Percentiles rank a stretch among this genome's conserved stretches.
Conservation (phyloP, 179 eudicot genomes). For the Camellia oleifera region DNA sequence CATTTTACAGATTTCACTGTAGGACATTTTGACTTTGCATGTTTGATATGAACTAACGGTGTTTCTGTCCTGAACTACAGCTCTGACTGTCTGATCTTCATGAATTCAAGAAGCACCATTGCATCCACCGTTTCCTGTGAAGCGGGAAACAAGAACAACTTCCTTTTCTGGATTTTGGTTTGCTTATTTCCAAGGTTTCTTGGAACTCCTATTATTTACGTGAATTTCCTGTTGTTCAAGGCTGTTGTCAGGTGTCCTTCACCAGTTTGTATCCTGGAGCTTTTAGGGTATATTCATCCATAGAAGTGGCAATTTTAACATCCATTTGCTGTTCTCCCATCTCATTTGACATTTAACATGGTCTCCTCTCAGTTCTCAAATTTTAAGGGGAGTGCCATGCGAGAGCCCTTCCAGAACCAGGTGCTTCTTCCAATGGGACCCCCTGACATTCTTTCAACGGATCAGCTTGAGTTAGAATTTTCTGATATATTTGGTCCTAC, state of each 20-base stretch:
- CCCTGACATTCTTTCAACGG: slow-evolving; percentile 37
- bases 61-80: slow-evolving; percentile 26
- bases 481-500: slow-evolving; percentile 66
- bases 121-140: slow-evolving; percentile 70
- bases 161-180: slow-evolving; percentile 32
- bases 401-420: slow-evolving; percentile 38
- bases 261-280: slow-evolving; percentile 15
- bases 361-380: slow-evolving; percentile 48
- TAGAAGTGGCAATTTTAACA: slow-evolving; percentile 5
- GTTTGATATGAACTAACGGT: background rate
- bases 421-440: slow-evolving; percentile 29
- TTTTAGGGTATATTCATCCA: slow-evolving; percentile 8
- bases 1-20: background rate
- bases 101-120: slow-evolving; percentile 57
- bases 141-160: slow-evolving; percentile 71
- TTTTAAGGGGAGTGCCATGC: slow-evolving; percentile 19
- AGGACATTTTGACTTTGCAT: background rate
- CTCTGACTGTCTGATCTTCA: slow-evolving; percentile 50
- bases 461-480: slow-evolving; percentile 57
- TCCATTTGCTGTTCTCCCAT: slow-evolving; percentile 25
- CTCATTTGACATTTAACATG: slow-evolving; percentile 28
- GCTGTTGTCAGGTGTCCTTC: slow-evolving; percentile 20
- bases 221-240: slow-evolving; percentile 26
- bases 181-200: slow-evolving; percentile 24
- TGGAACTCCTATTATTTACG: slow-evolving; percentile 10